Evolutionary conservation across 148 eudicot species (phyloP).

Genomic region (Polygonum maritimum): DNA sequence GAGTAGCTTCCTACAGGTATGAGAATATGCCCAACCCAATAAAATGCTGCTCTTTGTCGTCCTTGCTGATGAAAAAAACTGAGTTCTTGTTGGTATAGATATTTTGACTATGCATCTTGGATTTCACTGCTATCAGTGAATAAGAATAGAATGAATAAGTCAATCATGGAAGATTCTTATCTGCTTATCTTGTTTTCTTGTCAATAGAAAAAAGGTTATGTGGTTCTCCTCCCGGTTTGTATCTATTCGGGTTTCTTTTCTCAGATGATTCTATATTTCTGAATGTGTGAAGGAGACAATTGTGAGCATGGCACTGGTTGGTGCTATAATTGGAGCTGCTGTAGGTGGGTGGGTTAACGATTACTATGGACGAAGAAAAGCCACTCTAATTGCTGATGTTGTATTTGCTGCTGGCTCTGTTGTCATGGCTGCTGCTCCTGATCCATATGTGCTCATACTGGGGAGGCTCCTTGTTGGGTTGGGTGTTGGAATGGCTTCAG

Average conservation of each 20-base stretch:
- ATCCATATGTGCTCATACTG: slow-evolving; percentile 76
- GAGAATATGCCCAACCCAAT: neutral
- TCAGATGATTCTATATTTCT: neutral
- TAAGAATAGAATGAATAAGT: neutral
- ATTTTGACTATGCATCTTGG: neutral
- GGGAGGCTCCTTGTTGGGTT: slow-evolving; percentile 79
- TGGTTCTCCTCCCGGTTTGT: neutral
- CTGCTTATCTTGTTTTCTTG: neutral
- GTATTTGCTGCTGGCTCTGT: slow-evolving; percentile 57
- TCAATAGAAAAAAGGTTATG: neutral
- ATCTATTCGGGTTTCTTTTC: neutral
- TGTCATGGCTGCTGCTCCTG: slow-evolving; percentile 84
- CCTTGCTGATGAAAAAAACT: neutral
- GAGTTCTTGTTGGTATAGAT: neutral
- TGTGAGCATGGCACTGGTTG: slow-evolving; percentile 93
- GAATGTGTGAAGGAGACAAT: slow-evolving; percentile 55
- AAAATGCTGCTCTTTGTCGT: neutral
- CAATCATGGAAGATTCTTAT: neutral
- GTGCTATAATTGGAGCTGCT: slow-evolving; percentile 84
- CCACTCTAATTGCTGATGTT: slow-evolving; percentile 68
- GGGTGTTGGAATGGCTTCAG: slow-evolving; percentile 86
- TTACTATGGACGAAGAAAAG: slow-evolving; percentile 67
- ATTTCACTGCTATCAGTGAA: neutral
- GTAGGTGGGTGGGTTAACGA: slow-evolving; percentile 86
- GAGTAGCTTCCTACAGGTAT: slow-evolving; percentile 86